A percentile compares a stretch with the other conserved stretches of the same genome.
Conservation (phyloP, 805 yeast genomes). For the Candida orba region DNA sequence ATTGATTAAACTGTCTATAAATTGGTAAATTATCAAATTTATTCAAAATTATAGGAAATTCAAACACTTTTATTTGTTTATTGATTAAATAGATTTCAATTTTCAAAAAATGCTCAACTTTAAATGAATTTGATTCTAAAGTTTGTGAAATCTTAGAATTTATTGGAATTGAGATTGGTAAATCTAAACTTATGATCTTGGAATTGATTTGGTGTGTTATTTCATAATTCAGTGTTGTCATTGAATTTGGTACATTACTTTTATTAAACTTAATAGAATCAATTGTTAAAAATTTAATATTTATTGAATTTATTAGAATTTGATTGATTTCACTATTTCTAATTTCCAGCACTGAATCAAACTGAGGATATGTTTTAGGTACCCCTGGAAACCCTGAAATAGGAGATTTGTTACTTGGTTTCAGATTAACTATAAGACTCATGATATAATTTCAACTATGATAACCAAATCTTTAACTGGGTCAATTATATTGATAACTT, state of each 20-base stretch:
- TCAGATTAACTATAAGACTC: constrained; percentile 26
- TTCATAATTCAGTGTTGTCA: constrained; percentile 25
- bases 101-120: constrained; percentile 39
- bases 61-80: constrained; percentile 12
- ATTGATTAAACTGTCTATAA: constrained; percentile 47
- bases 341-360: constrained; percentile 49
- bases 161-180: constrained; percentile 52
- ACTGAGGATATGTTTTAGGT: constrained; percentile 51
- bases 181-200: constrained; percentile 45
- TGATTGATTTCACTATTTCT: constrained; percentile 36
- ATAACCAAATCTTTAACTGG: constrained; percentile 6
- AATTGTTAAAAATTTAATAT: constrained; percentile 40
- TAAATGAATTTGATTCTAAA: constrained; percentile 38
- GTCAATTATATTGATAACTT: constrained; percentile 5
- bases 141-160: constrained; percentile 48
- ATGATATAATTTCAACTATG: constrained; percentile 2
- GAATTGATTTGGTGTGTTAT: constrained; percentile 31
- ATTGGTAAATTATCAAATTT: constrained; percentile 52
- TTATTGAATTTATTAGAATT: constrained; percentile 40
- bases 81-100: constrained; percentile 22
- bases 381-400: constrained; percentile 67
- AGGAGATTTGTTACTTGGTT: constrained; percentile 45
- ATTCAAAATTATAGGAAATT: constrained; percentile 48
- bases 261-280: constrained; percentile 41
- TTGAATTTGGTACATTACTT: constrained; percentile 28